A percentile compares a stretch with the other conserved stretches of the same genome.
Conservation (phyloP, 345 rosid genomes). For the Populus nigra region DNA sequence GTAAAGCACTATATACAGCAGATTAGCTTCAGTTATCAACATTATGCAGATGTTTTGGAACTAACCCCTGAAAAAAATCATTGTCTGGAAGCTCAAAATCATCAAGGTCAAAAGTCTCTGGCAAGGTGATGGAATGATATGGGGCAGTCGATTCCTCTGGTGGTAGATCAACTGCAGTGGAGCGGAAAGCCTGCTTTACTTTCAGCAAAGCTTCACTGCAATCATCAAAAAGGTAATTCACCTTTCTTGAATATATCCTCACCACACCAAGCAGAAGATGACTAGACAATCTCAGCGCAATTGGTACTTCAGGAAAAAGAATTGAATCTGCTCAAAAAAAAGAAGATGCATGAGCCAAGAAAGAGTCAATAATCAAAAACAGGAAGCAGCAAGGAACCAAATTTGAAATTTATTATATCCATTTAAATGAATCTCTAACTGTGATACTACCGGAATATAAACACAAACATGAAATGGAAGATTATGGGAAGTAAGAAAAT, state of each 20-base stretch:
- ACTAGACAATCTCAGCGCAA: slow-evolving; percentile 89
- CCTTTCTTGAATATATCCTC: slow-evolving; percentile 97
- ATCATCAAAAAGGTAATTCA: slow-evolving; percentile 97
- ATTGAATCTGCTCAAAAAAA: slow-evolving; percentile 69
- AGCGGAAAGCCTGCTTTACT: slow-evolving; percentile 98
- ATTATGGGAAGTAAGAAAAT: neutral
- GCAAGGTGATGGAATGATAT: slow-evolving; percentile 95
- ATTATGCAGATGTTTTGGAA: slow-evolving; percentile 13
- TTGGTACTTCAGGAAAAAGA: slow-evolving; percentile 96
- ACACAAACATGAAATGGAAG: neutral
- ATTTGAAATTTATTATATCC: neutral
- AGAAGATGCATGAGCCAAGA: slow-evolving; percentile 8
- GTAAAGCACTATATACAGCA: neutral
- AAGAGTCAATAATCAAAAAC: slow-evolving; percentile 6
- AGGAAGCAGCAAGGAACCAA: neutral
- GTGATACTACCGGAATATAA: neutral
- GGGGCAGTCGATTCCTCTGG: slow-evolving; percentile 99
- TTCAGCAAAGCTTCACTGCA: slow-evolving; percentile 99
- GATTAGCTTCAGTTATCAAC: neutral
- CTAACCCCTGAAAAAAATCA: slow-evolving; percentile 93
- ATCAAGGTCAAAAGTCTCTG: slow-evolving; percentile 99
- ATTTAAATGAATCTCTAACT: neutral
- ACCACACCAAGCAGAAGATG: slow-evolving; percentile 99
- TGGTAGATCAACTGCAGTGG: slow-evolving; percentile 94
- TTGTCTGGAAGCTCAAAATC: slow-evolving; percentile 99